Conservation (phyloP, 176 grass and related monocot species). For the Hordeum vulgare region DNA sequence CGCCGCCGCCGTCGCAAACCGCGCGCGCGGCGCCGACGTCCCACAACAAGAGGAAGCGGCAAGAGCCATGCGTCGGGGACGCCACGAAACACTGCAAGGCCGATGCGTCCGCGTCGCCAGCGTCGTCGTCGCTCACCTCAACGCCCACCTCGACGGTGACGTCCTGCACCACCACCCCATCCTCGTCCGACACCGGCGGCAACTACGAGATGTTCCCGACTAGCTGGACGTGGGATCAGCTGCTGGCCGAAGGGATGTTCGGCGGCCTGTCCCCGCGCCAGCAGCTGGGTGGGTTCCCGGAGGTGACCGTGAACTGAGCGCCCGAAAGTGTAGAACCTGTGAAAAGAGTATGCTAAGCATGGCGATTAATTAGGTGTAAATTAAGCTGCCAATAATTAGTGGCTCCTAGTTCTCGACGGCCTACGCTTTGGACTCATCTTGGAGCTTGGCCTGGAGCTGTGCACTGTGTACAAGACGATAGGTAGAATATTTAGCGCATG, state of each 20-base stretch:
- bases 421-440: conserved; percentile 41
- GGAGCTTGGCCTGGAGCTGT: conserved; percentile 27
- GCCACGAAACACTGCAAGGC: conserved; percentile 12
- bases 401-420: conserved; percentile 36
- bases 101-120: conserved; percentile 13
- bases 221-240: conserved; percentile 32
- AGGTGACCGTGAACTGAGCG: conserved; percentile 38
- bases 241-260: conserved; percentile 27
- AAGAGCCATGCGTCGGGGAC: background rate
- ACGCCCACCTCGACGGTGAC: conserved; percentile 36
- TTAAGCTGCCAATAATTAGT: conserved; percentile 1
- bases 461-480: background rate
- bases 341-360: background rate
- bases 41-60: conserved; percentile 23
- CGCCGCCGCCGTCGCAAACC: background rate
- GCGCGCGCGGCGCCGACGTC: background rate
- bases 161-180: background rate
- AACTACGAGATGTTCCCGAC: conserved; percentile 13
- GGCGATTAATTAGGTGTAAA: conserved; percentile 16
- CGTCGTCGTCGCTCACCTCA: background rate
- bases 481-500: conserved; percentile 28
- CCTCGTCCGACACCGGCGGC: conserved; percentile 2
- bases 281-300: conserved; percentile 36
- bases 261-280: conserved; percentile 36
- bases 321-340: background rate